A percentile compares a stretch with the other conserved stretches of the same genome.
These are phyloP conservation scores for Lonicera japonica DNA, from an alignment of 129 eudicot genomes.

Conservation along the genomic window DNA sequence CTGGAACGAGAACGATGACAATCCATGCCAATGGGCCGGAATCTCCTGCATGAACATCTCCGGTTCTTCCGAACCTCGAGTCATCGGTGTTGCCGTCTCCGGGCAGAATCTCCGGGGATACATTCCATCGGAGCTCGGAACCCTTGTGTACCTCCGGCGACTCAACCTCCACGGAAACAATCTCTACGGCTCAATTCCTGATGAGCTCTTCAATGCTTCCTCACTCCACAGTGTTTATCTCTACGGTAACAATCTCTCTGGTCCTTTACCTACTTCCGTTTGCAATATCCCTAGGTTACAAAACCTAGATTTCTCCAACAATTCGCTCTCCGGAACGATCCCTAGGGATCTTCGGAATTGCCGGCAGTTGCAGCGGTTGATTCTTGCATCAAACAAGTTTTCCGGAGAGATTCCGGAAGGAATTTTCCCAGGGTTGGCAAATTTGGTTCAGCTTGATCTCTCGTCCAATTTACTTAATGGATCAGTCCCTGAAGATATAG, in stretches of 20 bases:
- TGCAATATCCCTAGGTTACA: slow-evolving; percentile 66
- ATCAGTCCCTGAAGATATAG: slow-evolving; percentile 74
- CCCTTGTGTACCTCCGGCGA: slow-evolving; percentile 62
- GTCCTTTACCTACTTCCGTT: slow-evolving; percentile 52
- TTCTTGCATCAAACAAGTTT: slow-evolving; percentile 47
- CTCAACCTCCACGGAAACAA: slow-evolving; percentile 67
- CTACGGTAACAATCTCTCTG: slow-evolving; percentile 71
- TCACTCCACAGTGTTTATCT: slow-evolving; percentile 76
- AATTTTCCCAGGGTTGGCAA: slow-evolving; percentile 56
- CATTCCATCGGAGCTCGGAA: slow-evolving; percentile 92
- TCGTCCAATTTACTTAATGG: slow-evolving; percentile 59
- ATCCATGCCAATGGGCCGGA: slow-evolving; percentile 83
- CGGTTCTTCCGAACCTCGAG: slow-evolving; percentile 40
- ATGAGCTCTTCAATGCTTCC: slow-evolving; percentile 77
- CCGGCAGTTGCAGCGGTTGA: slow-evolving; percentile 66
- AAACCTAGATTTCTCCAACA: slow-evolving; percentile 64
- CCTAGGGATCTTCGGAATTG: slow-evolving; percentile 53
- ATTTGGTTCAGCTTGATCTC: slow-evolving; percentile 68
- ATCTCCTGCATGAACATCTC: slow-evolving; percentile 71
- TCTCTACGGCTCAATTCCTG: slow-evolving; percentile 76
- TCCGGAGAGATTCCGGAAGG: slow-evolving; percentile 69
- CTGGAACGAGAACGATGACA: slow-evolving; percentile 66
- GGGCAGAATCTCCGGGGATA: slow-evolving; percentile 69
- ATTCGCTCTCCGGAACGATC: slow-evolving; percentile 48
- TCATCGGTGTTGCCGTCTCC: slow-evolving; percentile 65